phyloP scores from a whole-genome alignment of 2,329 filamentous ascomycete genomes.

The Penicillium sp. region DNA sequence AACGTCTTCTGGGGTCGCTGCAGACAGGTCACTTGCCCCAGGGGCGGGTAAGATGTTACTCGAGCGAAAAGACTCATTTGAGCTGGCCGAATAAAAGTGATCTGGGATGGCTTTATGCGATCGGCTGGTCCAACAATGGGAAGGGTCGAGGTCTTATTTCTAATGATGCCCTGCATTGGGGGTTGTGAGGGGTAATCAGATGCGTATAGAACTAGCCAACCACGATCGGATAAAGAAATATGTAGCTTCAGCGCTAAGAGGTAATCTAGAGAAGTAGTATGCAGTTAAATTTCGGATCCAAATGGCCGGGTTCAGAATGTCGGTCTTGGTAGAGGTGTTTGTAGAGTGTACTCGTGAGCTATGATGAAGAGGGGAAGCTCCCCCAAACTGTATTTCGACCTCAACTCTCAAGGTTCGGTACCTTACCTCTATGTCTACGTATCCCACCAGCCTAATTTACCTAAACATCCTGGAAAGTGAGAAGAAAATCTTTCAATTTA shows the following conservation, averaged over 20 bases:
- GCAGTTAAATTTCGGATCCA: not conserved
- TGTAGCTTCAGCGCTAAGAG: not conserved
- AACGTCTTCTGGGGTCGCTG: conserved; percentile 36
- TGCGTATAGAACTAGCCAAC: not conserved
- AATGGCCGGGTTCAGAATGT: not conserved
- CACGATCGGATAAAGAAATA: not conserved
- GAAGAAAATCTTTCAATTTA: too few species aligned
- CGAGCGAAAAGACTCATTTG: conserved; percentile 55
- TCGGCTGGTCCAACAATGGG: conserved; percentile 20
- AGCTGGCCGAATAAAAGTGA: conserved; percentile 36
- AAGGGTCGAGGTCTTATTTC: conserved; percentile 15
- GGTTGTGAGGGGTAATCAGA: conserved; percentile 2
- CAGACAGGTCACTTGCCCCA: conserved; percentile 72
- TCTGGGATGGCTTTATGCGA: conserved; percentile 20
- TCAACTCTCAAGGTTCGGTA: not conserved
- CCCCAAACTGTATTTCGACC: not conserved
- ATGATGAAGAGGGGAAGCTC: conserved; percentile 16
- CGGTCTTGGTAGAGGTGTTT: not conserved
- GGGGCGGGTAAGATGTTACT: conserved; percentile 65
- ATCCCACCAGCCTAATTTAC: not conserved
- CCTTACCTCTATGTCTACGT: not conserved
- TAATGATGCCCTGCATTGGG: conserved; percentile 5
- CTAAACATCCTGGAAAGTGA: not conserved
- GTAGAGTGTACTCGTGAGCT: not conserved
- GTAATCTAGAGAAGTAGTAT: not conserved